Evolutionary conservation across 768 basidiomycete species (phyloP).

Genomic region (Suillus subaureus): DNA sequence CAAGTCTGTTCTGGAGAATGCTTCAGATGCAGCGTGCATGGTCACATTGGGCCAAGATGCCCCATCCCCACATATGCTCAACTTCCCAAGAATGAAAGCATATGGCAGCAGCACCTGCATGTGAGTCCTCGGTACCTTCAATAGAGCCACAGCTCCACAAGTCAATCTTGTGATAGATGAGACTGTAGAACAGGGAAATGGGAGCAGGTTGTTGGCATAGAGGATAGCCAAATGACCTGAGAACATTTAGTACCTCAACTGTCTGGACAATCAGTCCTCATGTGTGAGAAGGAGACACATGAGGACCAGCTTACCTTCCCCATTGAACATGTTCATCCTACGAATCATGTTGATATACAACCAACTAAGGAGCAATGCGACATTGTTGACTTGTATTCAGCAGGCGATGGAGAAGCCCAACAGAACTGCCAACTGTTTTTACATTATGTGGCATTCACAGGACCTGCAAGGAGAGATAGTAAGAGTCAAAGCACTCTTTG

Average conservation of each 20-base stretch:
- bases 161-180: neutral
- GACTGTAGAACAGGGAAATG: neutral
- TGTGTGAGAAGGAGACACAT: neutral
- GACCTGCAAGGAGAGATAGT: neutral
- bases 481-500: conserved; percentile 16
- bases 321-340: neutral
- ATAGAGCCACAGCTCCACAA: no score
- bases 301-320: neutral
- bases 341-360: no score
- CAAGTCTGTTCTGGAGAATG: no score
- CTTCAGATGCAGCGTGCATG: no score
- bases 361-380: no score
- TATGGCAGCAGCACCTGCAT: no score
- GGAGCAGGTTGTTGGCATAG: neutral
- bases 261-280: neutral
- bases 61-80: no score
- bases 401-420: accelerated
- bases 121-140: no score
- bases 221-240: neutral
- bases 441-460: neutral
- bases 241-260: neutral
- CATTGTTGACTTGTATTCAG: neutral
- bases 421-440: neutral
- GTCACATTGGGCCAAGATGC: no score
- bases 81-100: no score